phyloP scores from a whole-genome alignment of 305 asterid genomes.

The Fraxinus velutina region DNA sequence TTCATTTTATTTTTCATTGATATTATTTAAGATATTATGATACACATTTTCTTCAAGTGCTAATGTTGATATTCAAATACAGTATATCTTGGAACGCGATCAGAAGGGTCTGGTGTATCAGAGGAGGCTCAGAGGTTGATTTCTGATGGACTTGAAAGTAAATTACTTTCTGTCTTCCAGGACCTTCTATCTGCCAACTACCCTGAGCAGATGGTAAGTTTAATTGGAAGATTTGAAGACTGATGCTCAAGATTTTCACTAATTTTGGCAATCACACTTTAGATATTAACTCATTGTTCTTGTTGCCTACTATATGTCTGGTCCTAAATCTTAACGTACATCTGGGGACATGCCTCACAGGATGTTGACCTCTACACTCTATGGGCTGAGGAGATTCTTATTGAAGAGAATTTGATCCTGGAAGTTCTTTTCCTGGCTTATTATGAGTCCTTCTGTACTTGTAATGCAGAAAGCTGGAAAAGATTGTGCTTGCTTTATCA shows the following conservation, averaged over 20 bases:
- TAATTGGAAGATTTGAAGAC: conserved; percentile 15
- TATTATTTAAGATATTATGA: neutral
- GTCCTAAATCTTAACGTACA: conserved; percentile 15
- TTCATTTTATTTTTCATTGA: neutral
- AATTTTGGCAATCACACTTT: conserved; percentile 5
- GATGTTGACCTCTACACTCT: conserved; percentile 68
- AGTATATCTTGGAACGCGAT: conserved; percentile 54
- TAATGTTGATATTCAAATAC: conserved; percentile 30
- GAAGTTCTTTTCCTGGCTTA: conserved; percentile 80
- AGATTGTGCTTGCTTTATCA: conserved; percentile 64
- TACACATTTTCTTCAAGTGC: conserved; percentile 14
- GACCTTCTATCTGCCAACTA: conserved; percentile 62
- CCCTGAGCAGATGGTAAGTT: conserved; percentile 79
- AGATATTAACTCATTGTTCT: neutral
- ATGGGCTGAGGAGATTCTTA: conserved; percentile 93
- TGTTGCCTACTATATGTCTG: neutral
- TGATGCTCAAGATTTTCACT: conserved; percentile 13
- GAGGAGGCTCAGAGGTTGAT: conserved; percentile 68
- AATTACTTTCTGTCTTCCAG: conserved; percentile 55
- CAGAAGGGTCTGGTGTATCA: conserved; percentile 47
- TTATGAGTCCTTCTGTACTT: conserved; percentile 68
- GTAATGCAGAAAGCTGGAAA: conserved; percentile 78
- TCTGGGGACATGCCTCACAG: conserved; percentile 39
- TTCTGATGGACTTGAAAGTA: conserved; percentile 66
- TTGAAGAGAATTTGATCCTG: conserved; percentile 77